Conservation (phyloP, 768 basidiomycete species). For the Russula olivacea region DNA sequence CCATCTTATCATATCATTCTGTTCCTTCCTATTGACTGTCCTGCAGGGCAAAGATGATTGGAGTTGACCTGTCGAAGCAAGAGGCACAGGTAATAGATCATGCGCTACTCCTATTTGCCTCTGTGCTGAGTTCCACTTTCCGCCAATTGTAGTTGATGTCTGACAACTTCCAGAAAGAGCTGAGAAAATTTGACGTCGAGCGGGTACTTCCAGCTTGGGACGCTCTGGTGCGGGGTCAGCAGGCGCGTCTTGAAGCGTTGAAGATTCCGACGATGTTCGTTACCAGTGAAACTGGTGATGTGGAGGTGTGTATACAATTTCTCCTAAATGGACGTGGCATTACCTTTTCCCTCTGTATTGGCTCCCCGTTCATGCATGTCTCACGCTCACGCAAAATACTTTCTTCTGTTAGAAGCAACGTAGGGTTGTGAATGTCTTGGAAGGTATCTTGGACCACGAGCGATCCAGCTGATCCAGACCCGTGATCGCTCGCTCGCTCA, state of each 20-base stretch:
- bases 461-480: conserved; percentile 12
- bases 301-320: conserved; percentile 45
- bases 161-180: conserved; percentile 56
- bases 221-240: conserved; percentile 64
- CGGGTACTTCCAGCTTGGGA: conserved; percentile 73
- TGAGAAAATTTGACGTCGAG: conserved; percentile 63
- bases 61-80: conserved; percentile 57
- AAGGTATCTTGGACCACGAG: conserved; percentile 40
- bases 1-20: conserved; percentile 4
- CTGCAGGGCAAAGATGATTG: conserved; percentile 60
- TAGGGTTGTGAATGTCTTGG: conserved; percentile 61
- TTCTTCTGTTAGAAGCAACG: conserved; percentile 51
- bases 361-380: neutral
- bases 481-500: conserved; percentile 2
- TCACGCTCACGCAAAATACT: neutral
- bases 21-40: neutral
- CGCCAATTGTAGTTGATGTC: conserved; percentile 50
- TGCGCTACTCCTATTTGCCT: conserved; percentile 25
- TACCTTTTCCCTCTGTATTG: neutral
- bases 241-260: conserved; percentile 51
- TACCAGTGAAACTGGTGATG: conserved; percentile 42
- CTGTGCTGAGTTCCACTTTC: conserved; percentile 17
- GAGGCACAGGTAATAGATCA: conserved; percentile 49
- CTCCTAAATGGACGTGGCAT: conserved; percentile 1
- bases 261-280: conserved; percentile 69